Evolutionary conservation across 2,329 filamentous ascomycete species (phyloP), one percentile per base, ranked within the genome.

Genomic region (Talaromyces sp.): DNA sequence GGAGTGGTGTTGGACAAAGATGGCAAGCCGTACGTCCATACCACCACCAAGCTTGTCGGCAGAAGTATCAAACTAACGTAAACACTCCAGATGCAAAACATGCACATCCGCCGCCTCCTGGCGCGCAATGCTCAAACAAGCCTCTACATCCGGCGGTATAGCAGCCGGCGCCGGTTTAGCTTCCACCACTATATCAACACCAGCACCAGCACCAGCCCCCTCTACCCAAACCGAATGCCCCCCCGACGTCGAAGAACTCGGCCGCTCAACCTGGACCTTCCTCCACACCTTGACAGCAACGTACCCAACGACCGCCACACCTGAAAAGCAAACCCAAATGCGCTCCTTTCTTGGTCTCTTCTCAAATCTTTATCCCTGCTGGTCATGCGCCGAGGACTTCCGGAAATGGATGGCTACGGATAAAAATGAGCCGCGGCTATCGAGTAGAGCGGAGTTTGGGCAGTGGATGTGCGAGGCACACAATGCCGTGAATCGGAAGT

Each of bases 301-400:
- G 14, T 99, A 98, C 75, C 95, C 95, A 0, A 81, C 83, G 7
- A 77, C 74, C 7, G 92, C 95, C 0, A 85, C 88, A 0, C 75
- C 81, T 0, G 76, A 81, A 9, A 86, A 96, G 69, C 92, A 97
- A 73, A 79, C 80, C 33, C 89, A 97, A 69, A 88, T 96, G 69
- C 82, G 82, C 62, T 83, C 85, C 58, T 98, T 99, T 78, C 83
- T 99, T 69, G 79, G 81, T 25, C 82, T 92, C 1, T 96, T 99
- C 75, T 88, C 90, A 28, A 89, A 89, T 68, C 78, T 98, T 21
- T 99, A 99, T 73, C 95, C 95, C 3, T 99, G 95, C 81, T 96
- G 93, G 92, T 85, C 90, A 2, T 99, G 95, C 76, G 95, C 93
- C 37, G 89, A 93, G 65, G 93, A 98, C 73, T 97, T 99, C 75